These are phyloP conservation scores for Ophiostoma himal-ulmi DNA, from an alignment of 2,329 filamentous ascomycete species.

Conservation along the genomic window DNA sequence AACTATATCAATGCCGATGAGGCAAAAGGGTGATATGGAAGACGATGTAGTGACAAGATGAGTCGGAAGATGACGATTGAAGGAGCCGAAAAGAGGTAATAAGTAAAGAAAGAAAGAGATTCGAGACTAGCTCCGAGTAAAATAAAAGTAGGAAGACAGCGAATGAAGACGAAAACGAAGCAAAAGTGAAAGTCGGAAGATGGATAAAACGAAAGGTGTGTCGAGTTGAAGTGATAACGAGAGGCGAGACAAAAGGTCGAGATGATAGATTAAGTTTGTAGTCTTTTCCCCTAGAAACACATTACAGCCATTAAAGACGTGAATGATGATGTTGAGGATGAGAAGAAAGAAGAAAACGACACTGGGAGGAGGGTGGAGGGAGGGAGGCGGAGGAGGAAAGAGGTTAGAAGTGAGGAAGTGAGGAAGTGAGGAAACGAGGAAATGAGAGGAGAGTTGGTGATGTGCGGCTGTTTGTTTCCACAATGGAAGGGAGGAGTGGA, in stretches of 20 bases:
- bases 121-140: slow-evolving; percentile 9
- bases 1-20: not conserved
- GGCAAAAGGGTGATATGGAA: not conserved
- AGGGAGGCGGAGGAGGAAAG: not conserved
- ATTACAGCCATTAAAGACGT: slow-evolving; percentile 18
- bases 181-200: not conserved
- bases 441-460: slow-evolving; percentile 3
- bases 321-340: not conserved
- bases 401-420: slow-evolving; percentile 10
- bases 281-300: slow-evolving; percentile 14
- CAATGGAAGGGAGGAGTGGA: not conserved
- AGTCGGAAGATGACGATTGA: not conserved
- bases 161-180: slow-evolving; percentile 2
- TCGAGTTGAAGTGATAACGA: slow-evolving; percentile 15
- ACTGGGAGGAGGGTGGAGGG: not conserved
- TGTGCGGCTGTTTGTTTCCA: not conserved
- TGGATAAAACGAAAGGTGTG: slow-evolving; percentile 12
- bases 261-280: slow-evolving; percentile 22
- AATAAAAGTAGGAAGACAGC: not conserved
- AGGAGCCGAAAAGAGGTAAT: not conserved
- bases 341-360: slow-evolving; percentile 10
- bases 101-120: not conserved
- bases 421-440: slow-evolving; percentile 9
- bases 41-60: not conserved
- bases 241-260: slow-evolving; percentile 16